Conservation (phyloP, 2,329 filamentous ascomycete genomes). For the Pseudocercospora fuligena region DNA sequence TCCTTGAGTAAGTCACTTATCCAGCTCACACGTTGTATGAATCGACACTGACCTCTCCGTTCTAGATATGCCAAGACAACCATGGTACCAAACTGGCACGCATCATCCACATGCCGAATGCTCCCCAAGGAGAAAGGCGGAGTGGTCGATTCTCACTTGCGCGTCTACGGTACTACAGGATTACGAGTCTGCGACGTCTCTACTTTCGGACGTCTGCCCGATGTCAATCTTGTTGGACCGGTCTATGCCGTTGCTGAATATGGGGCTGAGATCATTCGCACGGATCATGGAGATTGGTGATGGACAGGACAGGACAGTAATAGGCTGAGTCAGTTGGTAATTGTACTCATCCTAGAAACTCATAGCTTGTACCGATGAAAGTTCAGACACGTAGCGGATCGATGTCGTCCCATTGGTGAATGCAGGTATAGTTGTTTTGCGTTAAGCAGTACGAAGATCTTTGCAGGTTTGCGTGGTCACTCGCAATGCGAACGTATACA, state of each 20-base stretch:
- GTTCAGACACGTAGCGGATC: too few relatives aligned
- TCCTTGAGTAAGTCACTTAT: slow-evolving; percentile 20
- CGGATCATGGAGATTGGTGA: slow-evolving; percentile 22
- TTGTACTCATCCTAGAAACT: too few relatives aligned
- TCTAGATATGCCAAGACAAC: slow-evolving; percentile 19
- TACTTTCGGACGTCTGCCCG: slow-evolving; percentile 25
- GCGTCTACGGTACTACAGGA: slow-evolving; percentile 31
- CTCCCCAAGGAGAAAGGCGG: slow-evolving; percentile 25
- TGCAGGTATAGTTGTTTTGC: too few relatives aligned
- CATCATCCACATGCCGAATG: slow-evolving; percentile 32
- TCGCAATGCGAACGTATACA: too few relatives aligned
- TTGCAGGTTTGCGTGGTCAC: too few relatives aligned
- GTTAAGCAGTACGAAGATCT: too few relatives aligned
- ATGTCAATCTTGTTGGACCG: slow-evolving; percentile 27
- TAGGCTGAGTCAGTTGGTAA: too few relatives aligned
- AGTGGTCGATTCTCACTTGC: slow-evolving; percentile 31
- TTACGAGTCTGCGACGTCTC: slow-evolving; percentile 34
- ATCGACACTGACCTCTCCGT: background rate
- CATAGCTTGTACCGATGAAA: too few relatives aligned
- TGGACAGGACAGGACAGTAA: too few relatives aligned
- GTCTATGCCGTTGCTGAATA: slow-evolving; percentile 26
- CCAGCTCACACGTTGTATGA: too few relatives aligned
- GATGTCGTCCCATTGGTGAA: too few relatives aligned
- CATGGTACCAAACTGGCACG: slow-evolving; percentile 29
- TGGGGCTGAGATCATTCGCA: slow-evolving; percentile 22